Evolutionary conservation across 1,139 yeast species (phyloP).

Genomic region (Saccharomyces pastorianus): DNA sequence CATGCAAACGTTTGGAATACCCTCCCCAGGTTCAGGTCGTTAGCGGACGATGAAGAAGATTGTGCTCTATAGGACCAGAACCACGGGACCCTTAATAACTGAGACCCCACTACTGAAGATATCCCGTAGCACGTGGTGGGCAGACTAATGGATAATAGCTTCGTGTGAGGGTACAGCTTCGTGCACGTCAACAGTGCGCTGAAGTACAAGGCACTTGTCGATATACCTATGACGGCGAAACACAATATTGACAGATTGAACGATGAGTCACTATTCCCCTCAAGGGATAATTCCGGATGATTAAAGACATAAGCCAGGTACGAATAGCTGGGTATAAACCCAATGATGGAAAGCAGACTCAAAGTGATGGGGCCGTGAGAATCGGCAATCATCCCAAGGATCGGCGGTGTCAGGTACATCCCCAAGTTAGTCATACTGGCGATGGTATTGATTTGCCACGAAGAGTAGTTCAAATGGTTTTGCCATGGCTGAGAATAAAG

Average conservation of each 20-base stretch:
- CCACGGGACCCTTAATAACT: conserved; percentile 39
- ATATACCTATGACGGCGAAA: conserved; percentile 61
- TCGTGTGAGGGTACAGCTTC: conserved; percentile 61
- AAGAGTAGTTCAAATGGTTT: conserved; percentile 47
- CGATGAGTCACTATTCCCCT: conserved; percentile 5
- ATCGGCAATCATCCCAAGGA: conserved; percentile 78
- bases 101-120: conserved; percentile 50
- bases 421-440: conserved; percentile 74
- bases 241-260: conserved; percentile 19
- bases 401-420: conserved; percentile 76
- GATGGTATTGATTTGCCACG: conserved; percentile 67
- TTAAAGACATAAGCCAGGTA: conserved; percentile 38
- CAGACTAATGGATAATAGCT: conserved; percentile 74
- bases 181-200: conserved; percentile 78
- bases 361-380: conserved; percentile 73
- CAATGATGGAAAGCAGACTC: conserved; percentile 51
- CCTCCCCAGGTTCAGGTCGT: conserved; percentile 39
- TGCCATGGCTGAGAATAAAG: conserved; percentile 69
- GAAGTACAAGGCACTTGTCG: conserved; percentile 75
- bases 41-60: not conserved
- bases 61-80: conserved; percentile 30
- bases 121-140: conserved; percentile 86
- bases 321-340: conserved; percentile 69
- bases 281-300: conserved; percentile 12
- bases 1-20: conserved; percentile 54